Evolutionary conservation across 768 basidiomycete species (phyloP).

Genomic region (Daedalea quercina): DNA sequence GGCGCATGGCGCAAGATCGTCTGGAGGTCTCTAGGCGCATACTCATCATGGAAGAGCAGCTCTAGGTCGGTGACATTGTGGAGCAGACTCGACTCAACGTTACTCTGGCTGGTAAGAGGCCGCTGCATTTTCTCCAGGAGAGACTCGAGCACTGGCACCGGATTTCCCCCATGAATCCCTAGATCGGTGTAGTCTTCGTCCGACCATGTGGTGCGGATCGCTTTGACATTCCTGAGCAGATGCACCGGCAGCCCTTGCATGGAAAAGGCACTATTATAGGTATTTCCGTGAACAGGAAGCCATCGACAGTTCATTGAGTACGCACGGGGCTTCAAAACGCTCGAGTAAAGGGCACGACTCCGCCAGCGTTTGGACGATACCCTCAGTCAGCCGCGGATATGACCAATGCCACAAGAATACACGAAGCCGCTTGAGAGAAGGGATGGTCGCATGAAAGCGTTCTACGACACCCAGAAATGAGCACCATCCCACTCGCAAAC

Average conservation of each 20-base stretch:
- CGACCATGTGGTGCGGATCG: background rate
- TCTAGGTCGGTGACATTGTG: background rate
- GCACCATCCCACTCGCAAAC: too few species aligned
- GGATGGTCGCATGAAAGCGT: background rate
- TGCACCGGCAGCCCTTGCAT: background rate
- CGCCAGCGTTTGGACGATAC: background rate
- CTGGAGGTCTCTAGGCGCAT: background rate
- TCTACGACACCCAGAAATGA: too few species aligned
- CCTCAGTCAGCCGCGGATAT: background rate
- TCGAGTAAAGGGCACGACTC: background rate
- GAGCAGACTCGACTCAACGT: background rate
- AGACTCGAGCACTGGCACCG: background rate
- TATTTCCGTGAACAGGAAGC: background rate
- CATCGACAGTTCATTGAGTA: too few species aligned
- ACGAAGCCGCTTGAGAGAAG: background rate
- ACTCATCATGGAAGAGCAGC: background rate
- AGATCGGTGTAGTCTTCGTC: background rate
- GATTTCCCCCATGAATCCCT: background rate
- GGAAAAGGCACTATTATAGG: background rate
- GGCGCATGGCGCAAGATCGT: background rate
- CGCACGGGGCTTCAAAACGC: background rate
- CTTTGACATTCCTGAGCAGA: background rate
- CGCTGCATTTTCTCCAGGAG: background rate
- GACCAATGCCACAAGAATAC: background rate
- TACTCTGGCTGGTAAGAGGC: background rate